phyloP scores from a whole-genome alignment of 768 basidiomycete species.

The Xanthoconium purpureum region DNA sequence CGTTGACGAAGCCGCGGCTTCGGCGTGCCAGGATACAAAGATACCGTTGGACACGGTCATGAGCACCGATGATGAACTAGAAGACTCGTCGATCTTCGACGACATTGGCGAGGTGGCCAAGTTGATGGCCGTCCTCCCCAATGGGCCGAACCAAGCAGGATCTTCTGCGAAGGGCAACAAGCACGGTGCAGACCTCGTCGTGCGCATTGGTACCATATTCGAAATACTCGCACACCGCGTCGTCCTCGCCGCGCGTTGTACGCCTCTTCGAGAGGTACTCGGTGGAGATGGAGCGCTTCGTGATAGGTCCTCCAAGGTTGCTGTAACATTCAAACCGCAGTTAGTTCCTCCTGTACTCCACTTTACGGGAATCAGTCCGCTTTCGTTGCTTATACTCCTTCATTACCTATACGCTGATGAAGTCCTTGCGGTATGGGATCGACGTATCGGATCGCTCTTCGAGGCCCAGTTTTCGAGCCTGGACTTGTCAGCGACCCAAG shows the following conservation, averaged over 20 bases:
- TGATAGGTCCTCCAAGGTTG: slow-evolving; percentile 30
- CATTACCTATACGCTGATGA: slow-evolving; percentile 89
- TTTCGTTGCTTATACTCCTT: slow-evolving; percentile 72
- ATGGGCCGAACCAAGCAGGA: background rate
- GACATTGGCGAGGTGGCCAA: slow-evolving; percentile 36
- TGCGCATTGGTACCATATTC: slow-evolving; percentile 44
- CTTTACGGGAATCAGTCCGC: slow-evolving; percentile 55
- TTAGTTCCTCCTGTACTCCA: slow-evolving; percentile 11
- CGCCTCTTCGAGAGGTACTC: slow-evolving; percentile 44
- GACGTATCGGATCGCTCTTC: slow-evolving; percentile 51
- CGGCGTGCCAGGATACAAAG: background rate
- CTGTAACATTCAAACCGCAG: slow-evolving; percentile 26
- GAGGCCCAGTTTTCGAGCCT: slow-evolving; percentile 38
- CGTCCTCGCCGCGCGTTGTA: slow-evolving; percentile 61
- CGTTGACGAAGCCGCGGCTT: background rate
- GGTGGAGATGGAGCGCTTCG: slow-evolving; percentile 28
- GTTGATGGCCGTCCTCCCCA: slow-evolving; percentile 15
- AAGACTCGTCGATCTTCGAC: slow-evolving; percentile 34
- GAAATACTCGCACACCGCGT: slow-evolving; percentile 61
- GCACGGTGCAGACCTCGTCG: slow-evolving; percentile 62
- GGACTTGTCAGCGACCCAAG: slow-evolving; percentile 41
- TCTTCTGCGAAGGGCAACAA: slow-evolving; percentile 19
- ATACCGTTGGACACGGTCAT: background rate
- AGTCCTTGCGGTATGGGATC: slow-evolving; percentile 81
- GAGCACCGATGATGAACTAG: slow-evolving; percentile 36